Conservation (phyloP, 140 eudicot species). For the Stevia rebaudiana region DNA sequence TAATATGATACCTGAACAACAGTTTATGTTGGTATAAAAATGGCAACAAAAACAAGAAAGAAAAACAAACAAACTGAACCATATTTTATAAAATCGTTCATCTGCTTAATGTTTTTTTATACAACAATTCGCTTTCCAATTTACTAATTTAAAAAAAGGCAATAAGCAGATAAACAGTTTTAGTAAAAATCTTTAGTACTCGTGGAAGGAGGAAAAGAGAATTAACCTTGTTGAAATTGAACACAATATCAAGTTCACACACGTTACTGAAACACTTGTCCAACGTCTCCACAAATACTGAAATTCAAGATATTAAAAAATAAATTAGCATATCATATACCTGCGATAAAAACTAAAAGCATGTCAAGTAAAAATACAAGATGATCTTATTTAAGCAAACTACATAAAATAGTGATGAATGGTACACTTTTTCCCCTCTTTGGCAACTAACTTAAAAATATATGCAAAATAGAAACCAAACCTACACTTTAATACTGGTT, state of each 20-base stretch:
- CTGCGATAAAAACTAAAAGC: too few relatives aligned
- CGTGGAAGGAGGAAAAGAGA: background rate
- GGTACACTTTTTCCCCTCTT: background rate
- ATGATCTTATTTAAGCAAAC: background rate
- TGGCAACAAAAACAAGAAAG: background rate
- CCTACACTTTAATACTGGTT: background rate
- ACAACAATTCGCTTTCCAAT: background rate
- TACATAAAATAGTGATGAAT: background rate
- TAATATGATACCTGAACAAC: background rate
- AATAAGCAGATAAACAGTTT: background rate
- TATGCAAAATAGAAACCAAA: background rate
- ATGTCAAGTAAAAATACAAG: too few relatives aligned
- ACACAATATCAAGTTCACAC: conserved; percentile 56
- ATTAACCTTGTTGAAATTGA: conserved; percentile 59
- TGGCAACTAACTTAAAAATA: too few relatives aligned
- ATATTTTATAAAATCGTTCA: background rate
- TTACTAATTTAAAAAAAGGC: background rate
- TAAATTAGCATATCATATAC: too few relatives aligned
- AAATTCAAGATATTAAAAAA: conserved; percentile 18
- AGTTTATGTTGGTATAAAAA: background rate
- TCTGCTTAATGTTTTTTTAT: background rate
- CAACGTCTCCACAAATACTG: conserved; percentile 69
- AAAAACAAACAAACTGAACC: background rate
- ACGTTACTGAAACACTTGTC: conserved; percentile 64
- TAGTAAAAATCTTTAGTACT: conserved; percentile 3